Base-by-base conservation (phyloP, 2,329 filamentous ascomycete species). In the Exophiala calicioides region DNA sequence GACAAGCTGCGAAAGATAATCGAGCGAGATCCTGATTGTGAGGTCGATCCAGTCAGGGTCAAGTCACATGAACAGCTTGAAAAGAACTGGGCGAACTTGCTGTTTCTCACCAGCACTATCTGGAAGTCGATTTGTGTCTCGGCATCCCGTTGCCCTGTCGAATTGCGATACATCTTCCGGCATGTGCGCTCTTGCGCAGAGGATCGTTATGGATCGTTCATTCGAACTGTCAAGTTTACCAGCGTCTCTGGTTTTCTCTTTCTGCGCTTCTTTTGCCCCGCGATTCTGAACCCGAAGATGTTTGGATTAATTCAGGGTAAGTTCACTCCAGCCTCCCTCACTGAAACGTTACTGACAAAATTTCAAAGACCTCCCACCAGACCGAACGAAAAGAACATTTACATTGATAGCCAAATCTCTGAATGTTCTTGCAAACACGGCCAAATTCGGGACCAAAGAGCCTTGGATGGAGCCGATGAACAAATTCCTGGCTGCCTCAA, bases 401-500 rank as follows among this genome's bases (percentile, higher is more conserved):
- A 96, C 91, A 0, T 77, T 97, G 38, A 90, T 97, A 50, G 89
- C 91, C 18, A 97, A 97, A 68, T 88, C 87, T 1, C 73, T 97
- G 6, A 90, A 96, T 68, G 90, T 89, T 12, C 76, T 97, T 48
- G 89, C 90, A 13, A 96, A 96, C 64, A 78, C 96, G 68, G 88
- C 88, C 2, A 89, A 82, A 0, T 96, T 96, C 63, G 91, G 91
- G 30, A 90, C 87, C 62, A 95, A 95, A 64, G 91, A 97, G 67
- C 83, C 86, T n/a, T 97, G 90, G 89, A 96, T 97, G 90, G 90
- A 95, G 69, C 90, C 90, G 0, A 97, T 97, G 91, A 97, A 96
- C 63, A 80, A 80, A 32, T 96, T 96, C 60, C 72, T 97, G 35
- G 78, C 76, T 6, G 75, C 81, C 1, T 85, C 95, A 61, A 81